Base-by-base conservation (phyloP, 1,284 basidiomycete genomes). In the Boletellus deceptivus region DNA sequence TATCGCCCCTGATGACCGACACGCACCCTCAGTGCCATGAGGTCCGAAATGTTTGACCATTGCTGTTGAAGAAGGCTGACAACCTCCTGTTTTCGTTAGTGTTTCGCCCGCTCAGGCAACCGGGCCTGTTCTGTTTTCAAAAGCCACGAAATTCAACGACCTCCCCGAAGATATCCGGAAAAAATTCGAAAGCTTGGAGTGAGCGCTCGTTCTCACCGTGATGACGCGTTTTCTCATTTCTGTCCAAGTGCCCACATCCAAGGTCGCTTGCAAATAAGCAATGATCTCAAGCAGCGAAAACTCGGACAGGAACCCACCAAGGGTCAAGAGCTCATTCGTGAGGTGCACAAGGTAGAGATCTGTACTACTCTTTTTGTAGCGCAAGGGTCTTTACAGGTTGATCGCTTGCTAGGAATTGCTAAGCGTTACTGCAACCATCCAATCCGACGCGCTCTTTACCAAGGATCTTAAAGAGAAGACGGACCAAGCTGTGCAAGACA, bases 101-200 rank as follows among this genome's bases (percentile, higher is more conserved):
- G 50, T 59, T 48, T 57, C 68, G 11, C 63, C 61, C 14, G 55
- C 62, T 33, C 65, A 72, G 49, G 48, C 59, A 20, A 53, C 56
- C 27, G 75, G 74, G 2, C 70, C 74, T 24, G 75, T 77, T n/a
- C 66, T 75, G 1, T 85, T 89, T 59, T 80, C 78, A 16, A 89
- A 83, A 64, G 79, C 82, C 0, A 89, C 89, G 0, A 91, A 89
- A 64, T 93, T 91, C 67, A 91, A 93, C 46, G 90, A 93, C 62
- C 68, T 92, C 16, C 83, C 89, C 0, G 89, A 92, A 48, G 75
- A 79, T 2, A 58, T 83, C 35, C 86, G 83, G 67, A 82, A 70
- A 55, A 73, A 70, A 6, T 75, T 92, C 22, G 90, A 92, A 62
- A 67, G 71, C 35, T 78, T 92, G 45, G 89, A 93, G 90, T 92